Evolutionary conservation across 495 filamentous ascomycete genomes (phyloP), one percentile per base, ranked within the genome.

Genomic region (Penicillium pulvis): DNA sequence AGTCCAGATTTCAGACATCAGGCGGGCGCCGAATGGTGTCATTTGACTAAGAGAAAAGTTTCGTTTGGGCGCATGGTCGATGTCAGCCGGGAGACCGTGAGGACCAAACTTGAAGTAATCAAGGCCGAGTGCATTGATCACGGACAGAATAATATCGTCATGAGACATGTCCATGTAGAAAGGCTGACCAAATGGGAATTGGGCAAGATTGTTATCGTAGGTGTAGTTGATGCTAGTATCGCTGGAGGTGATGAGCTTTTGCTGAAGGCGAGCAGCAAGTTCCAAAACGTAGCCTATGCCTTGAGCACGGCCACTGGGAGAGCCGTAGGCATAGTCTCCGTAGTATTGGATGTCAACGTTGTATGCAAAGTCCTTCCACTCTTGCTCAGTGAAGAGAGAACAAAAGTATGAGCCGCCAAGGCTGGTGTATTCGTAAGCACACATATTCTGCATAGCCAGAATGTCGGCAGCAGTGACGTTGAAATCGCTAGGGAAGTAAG

Each of bases 261-360:
- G 74, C 51, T 80, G 61, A n/a, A 88, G 74, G 16, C 85, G 78
- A 1, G 84, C 86, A 3, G 85, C 70, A 20, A 87, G 73, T 69
- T 89, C 86, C 50, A 84, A 73, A 9, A 87, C 81, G 56, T 84
- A 89, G 28, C 85, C 85, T 50, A 87, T 81, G 3, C 85, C 86
- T 19, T 86, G 78, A 16, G 86, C 87, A 17, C 86, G 78, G 28
- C 84, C 85, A 19, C 77, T 79, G 0, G 85, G 80, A 2, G 83
- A 83, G 9, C 83, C 82, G 63, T 85, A 86, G 47, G 70, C 80
- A 44, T 77, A 76, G 59, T 80, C 71, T 20, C 84, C 84, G 55
- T 82, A 80, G 72, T 86, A 90, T 30, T 71, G 66, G 26, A 89
- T 70, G 59, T 89, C 87, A 46, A 85, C 58, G 26, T 74, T 71